Percentiles rank a stretch among this genome's conserved stretches.
phyloP scores from a whole-genome alignment of 768 basidiomycete genomes.

The Auricularia auricula-judae region DNA sequence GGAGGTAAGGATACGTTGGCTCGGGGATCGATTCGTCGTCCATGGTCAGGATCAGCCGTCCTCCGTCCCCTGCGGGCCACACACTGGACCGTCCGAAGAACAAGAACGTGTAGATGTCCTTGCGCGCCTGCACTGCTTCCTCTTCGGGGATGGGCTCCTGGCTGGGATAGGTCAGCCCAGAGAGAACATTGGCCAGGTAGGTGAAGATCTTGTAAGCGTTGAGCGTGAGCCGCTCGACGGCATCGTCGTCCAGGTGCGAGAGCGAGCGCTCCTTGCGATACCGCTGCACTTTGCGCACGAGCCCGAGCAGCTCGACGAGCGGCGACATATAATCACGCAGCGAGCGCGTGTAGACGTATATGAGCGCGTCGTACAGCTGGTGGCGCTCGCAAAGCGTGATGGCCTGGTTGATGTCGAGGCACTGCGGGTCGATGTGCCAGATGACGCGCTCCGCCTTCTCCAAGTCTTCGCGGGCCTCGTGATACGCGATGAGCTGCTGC shows the following conservation, averaged over 20 bases:
- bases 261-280: conserved; percentile 25
- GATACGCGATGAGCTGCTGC: conserved; percentile 68
- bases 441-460: conserved; percentile 81
- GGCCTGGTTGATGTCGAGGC: conserved; percentile 88
- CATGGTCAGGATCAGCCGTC: conserved; percentile 62
- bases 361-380: conserved; percentile 83
- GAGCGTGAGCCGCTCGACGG: conserved; percentile 14
- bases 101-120: conserved; percentile 67
- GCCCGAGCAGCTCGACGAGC: conserved; percentile 67
- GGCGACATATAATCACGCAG: conserved; percentile 84
- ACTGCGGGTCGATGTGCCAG: conserved; percentile 89
- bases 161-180: conserved; percentile 81
- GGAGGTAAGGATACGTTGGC: conserved; percentile 83
- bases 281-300: conserved; percentile 60
- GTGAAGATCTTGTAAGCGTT: conserved; percentile 89
- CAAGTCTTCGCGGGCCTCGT: conserved; percentile 58
- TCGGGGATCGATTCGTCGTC: conserved; percentile 66
- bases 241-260: conserved; percentile 6
- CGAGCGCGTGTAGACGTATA: conserved; percentile 87
- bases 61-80: conserved; percentile 68
- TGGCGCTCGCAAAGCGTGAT: conserved; percentile 76
- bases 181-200: conserved; percentile 70
- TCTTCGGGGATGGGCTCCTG: conserved; percentile 55
- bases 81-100: conserved; percentile 70
- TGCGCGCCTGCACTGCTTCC: conserved; percentile 60